These are phyloP conservation scores for Astraeus odoratus DNA, from an alignment of 768 basidiomycete species.

Conservation along the genomic window DNA sequence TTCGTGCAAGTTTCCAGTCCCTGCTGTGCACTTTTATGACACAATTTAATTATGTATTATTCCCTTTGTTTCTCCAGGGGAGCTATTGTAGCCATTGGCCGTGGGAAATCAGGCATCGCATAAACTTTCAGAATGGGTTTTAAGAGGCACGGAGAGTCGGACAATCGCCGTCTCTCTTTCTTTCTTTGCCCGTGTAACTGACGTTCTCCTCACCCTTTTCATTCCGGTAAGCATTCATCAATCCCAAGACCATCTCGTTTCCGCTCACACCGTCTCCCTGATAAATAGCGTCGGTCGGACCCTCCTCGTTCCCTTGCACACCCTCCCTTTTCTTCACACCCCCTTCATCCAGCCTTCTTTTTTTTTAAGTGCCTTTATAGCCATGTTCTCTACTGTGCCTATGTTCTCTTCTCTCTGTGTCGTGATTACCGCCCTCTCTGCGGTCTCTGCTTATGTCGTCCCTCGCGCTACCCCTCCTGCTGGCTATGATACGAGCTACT, in stretches of 20 bases:
- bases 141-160: conserved; percentile 6
- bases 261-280: conserved; percentile 20
- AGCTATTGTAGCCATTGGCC: too few relatives aligned
- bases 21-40: too few relatives aligned
- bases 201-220: conserved; percentile 11
- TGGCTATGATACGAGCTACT: conserved; percentile 37
- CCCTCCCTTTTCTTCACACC: conserved; percentile 21
- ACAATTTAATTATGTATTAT: too few relatives aligned
- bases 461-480: conserved; percentile 29
- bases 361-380: too few relatives aligned
- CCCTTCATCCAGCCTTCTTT: too few relatives aligned
- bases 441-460: conserved; percentile 31
- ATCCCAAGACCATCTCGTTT: conserved; percentile 20
- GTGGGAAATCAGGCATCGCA: too few relatives aligned
- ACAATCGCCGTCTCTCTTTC: conserved; percentile 8
- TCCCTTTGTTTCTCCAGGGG: too few relatives aligned
- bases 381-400: conserved; percentile 27
- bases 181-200: conserved; percentile 8
- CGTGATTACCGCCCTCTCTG: conserved; percentile 35
- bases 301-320: conserved; percentile 6
- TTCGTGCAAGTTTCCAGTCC: too few relatives aligned
- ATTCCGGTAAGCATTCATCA: conserved; percentile 7
- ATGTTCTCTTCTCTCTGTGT: conserved; percentile 33
- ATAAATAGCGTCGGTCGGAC: conserved; percentile 17
- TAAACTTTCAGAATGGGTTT: neutral